Conservation (phyloP, 768 basidiomycete species). For the Lactifluus piperatus region DNA sequence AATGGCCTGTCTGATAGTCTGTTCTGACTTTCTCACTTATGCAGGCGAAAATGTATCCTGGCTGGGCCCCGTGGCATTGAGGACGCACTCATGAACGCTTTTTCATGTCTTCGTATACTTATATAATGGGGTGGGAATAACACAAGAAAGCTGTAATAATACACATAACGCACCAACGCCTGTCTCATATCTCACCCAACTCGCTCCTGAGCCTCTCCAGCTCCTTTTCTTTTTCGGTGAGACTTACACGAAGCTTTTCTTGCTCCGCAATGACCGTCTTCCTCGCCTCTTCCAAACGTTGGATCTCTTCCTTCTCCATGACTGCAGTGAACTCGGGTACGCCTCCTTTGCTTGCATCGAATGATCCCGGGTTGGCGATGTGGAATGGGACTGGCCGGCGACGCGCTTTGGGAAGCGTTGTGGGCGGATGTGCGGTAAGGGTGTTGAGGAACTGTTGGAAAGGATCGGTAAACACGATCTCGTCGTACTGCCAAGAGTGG, state of each 20-base stretch:
- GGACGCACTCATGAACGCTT: neutral
- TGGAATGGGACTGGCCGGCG: slow-evolving; percentile 65
- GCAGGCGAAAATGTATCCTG: slow-evolving; percentile 85
- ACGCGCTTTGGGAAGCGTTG: slow-evolving; percentile 58
- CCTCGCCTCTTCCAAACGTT: slow-evolving; percentile 68
- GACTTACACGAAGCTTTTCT: slow-evolving; percentile 53
- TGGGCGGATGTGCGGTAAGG: slow-evolving; percentile 76
- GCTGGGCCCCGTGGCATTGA: slow-evolving; percentile 80
- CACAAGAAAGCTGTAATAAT: neutral
- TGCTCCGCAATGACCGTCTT: slow-evolving; percentile 67
- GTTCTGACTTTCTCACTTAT: slow-evolving; percentile 20
- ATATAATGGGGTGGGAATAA: neutral
- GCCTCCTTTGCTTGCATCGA: slow-evolving; percentile 57
- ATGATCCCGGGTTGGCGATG: slow-evolving; percentile 39
- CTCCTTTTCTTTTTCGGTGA: slow-evolving; percentile 82
- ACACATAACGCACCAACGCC: neutral
- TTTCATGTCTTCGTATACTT: neutral
- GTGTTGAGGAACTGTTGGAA: slow-evolving; percentile 78
- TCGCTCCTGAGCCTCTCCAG: slow-evolving; percentile 59
- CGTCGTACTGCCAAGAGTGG: slow-evolving; percentile 98
- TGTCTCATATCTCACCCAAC: slow-evolving; percentile 21
- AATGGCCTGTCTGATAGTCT: neutral
- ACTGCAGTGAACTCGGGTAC: slow-evolving; percentile 75
- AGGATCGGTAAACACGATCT: slow-evolving; percentile 93
- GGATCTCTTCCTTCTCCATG: slow-evolving; percentile 85